Evolutionary conservation across 176 grass and related monocot species (phyloP), one percentile per base, ranked within the genome.

Genomic region (Oryza nivara): DNA sequence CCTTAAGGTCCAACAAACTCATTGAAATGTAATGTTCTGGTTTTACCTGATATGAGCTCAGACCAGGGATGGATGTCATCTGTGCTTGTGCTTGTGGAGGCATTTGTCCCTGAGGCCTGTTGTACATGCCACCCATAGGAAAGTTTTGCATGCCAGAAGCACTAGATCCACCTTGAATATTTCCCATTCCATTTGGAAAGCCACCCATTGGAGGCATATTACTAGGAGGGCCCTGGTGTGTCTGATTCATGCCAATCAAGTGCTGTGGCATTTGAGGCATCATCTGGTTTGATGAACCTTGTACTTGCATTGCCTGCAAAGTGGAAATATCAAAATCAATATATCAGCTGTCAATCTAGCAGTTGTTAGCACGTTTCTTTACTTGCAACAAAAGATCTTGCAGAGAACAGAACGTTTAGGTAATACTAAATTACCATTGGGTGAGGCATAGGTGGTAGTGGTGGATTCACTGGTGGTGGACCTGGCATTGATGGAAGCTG

Each of bases 191-290:
- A 80, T 90, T 96, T 32, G 82, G 75, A 81, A 98, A 98, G 44
- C 85, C 87, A 81, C 93, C 93, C 78, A 99, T 88, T 9, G 86
- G 81, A 84, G 96, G 89, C 45, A 93, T 87, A 84, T 88, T 91
- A 80, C 79, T 85, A 71, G 65, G 67, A 22, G 89, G 45, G 22
- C 91, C 91, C 4, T 86, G 71, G 76, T 99, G 92, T 58, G 90
- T 89, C 78, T 90, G 93, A 85, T 94, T 98, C 80, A 92, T 61
- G 30, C 89, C 86, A 79, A 96, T 91, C 89, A 99, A 70, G 60
- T 94, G 93, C 44, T 94, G 96, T 17, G 89, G 87, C 93, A 98
- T 88, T 88, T 90, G 88, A 72, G 94, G 78, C 77, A 92, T 90
- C 85, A 97, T 97, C 83, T 96, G 96, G 88, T 72, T 92, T 74